These are phyloP conservation scores for Candida endomychidarum DNA, from an alignment of 805 yeast species.

Conservation along the genomic window DNA sequence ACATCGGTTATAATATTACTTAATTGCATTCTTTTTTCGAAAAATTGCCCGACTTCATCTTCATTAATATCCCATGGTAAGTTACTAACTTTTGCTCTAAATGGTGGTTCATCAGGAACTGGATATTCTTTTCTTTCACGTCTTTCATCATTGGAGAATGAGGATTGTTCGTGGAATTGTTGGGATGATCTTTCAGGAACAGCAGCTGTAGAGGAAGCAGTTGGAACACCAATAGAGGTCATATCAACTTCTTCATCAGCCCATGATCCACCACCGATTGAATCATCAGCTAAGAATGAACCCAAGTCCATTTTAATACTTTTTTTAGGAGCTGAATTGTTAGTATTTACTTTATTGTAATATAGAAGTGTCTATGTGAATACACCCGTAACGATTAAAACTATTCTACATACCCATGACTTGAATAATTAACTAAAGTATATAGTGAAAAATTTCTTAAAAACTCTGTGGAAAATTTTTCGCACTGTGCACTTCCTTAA, in stretches of 20 bases:
- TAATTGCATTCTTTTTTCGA: conserved; percentile 56
- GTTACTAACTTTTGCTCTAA: conserved; percentile 83
- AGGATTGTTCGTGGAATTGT: conserved; percentile 8
- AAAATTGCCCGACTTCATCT: conserved; percentile 57
- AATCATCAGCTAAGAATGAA: conserved; percentile 77
- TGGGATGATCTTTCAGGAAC: conserved; percentile 16
- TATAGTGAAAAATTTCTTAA: conserved; percentile 4
- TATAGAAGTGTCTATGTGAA: too few species aligned
- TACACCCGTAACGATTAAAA: too few species aligned
- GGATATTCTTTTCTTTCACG: conserved; percentile 70
- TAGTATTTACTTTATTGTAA: too few species aligned
- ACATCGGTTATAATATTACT: conserved; percentile 56
- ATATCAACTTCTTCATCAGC: conserved; percentile 81
- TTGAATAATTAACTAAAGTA: background rate
- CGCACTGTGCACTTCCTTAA: too few species aligned
- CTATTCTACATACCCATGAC: conserved; percentile 5
- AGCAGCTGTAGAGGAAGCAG: conserved; percentile 25
- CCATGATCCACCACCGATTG: conserved; percentile 77
- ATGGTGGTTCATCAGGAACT: conserved; percentile 90
- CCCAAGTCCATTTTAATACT: conserved; percentile 80
- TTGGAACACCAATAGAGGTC: conserved; percentile 57
- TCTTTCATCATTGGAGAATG: conserved; percentile 25
- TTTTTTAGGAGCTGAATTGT: conserved; percentile 47
- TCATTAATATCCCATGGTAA: conserved; percentile 82
- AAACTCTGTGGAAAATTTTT: conserved; percentile 5